Base-by-base conservation (phyloP, 2,329 filamentous ascomycete genomes). In the Penicillium sp. region DNA sequence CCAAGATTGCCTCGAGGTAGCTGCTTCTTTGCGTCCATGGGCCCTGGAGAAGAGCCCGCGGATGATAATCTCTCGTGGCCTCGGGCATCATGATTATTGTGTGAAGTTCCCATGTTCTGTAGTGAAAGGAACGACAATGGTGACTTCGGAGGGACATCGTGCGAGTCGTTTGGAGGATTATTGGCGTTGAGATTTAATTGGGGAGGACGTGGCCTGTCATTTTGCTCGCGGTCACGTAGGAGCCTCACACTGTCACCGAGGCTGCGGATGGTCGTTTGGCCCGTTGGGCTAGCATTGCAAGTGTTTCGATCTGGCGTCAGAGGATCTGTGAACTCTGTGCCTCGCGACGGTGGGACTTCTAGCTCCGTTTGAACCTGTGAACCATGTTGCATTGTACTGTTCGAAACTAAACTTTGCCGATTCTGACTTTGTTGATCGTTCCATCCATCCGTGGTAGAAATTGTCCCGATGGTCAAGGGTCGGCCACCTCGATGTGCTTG, bases 61-160 rank as follows among this genome's bases (percentile, higher is more conserved):
- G 90, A 95, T 5, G 86, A 84, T n/a, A 95, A 75, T 66, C 90
- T 90, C 66, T 93, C 88, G 47, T 87, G 86, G 13, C 85, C 84
- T 46, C 83, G 76, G 43, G 77, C 78, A 51, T 80, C 79, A 49
- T 82, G 75, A 58, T 80, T 68, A 68, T 70, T 57, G 71, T 69
- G 52, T 66, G 68, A 48, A 67, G 70, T 48, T 57, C 64, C 79
- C 79, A 63, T 75, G 73, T 70, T 79, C 76, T 66, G 75, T 68
- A 50, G 82, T 74, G 58, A 88, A 65, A 66, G 87, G 61, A 94
- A 89, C 2, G 88, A 91, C 28, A 82, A 78, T 4, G 87, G 83
- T 1, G 88, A 89, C 66, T 83, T 86, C 43, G 81, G 74, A 5
- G 85, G 82, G 13, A 80, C 80, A 29, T 75, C 72, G 12, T 81